phyloP scores from a whole-genome alignment of 2,329 filamentous ascomycete species.

The Trichoderma simmonsii region DNA sequence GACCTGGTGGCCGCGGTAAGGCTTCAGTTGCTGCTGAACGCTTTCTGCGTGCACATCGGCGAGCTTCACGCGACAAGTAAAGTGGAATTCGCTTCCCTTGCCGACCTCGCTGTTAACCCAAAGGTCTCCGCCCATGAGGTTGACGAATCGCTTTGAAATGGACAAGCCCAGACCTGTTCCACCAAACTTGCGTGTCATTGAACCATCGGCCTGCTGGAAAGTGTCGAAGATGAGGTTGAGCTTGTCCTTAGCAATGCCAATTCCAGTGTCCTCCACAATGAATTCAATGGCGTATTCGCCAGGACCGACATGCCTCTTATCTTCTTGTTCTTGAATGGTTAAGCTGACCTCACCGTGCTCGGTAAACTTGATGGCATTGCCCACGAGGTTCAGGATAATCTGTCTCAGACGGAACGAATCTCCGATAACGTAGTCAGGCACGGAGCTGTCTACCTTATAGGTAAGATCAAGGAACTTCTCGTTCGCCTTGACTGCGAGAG shows the following conservation, averaged over 20 bases:
- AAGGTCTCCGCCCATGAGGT: conserved; percentile 92
- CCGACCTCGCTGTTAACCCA: conserved; percentile 94
- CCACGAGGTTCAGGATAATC: conserved; percentile 94
- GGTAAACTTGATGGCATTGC: conserved; percentile 98
- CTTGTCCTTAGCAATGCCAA: conserved; percentile 93
- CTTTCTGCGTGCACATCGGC: conserved; percentile 74
- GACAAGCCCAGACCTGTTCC: conserved; percentile 91
- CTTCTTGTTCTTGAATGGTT: conserved; percentile 70
- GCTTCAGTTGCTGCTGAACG: conserved; percentile 78
- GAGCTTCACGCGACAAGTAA: conserved; percentile 86
- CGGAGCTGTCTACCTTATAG: conserved; percentile 88
- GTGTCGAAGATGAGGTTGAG: conserved; percentile 97
- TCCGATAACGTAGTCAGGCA: conserved; percentile 92
- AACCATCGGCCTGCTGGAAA: conserved; percentile 97
- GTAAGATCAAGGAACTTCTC: conserved; percentile 91
- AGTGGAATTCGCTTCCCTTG: conserved; percentile 91
- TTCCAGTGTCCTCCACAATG: conserved; percentile 91
- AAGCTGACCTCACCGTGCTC: conserved; percentile 95
- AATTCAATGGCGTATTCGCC: conserved; percentile 94
- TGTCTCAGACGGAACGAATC: conserved; percentile 95
- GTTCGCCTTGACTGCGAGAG: conserved; percentile 93
- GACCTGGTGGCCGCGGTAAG: conserved; percentile 90
- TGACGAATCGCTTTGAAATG: conserved; percentile 92
- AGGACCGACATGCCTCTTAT: conserved; percentile 59
- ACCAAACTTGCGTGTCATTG: conserved; percentile 92